Evolutionary conservation across 2,329 filamentous ascomycete species (phyloP), one percentile per base, ranked within the genome.

Genomic region (Cladorrhinum sp.): DNA sequence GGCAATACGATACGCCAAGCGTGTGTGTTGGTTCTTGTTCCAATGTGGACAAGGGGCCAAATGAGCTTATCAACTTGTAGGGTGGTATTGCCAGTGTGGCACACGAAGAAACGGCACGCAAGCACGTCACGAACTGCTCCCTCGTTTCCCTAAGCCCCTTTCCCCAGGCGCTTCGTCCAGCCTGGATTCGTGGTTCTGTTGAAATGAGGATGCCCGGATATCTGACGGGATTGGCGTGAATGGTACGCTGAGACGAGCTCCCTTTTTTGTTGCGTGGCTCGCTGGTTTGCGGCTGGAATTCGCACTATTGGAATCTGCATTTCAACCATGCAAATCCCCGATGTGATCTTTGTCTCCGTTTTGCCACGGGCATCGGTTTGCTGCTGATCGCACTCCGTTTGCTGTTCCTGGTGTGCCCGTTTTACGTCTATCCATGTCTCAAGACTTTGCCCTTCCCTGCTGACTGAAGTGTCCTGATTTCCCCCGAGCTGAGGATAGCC

Each of bases 221-320:
- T 46, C 42, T 18, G 36, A 42, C 36, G 36, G 36, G 16, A 5
- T 10, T 30, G 26, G 10, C 26, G 26, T 4, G 10, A 42, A 42
- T 42, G 36, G 36, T n/a, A 14, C 36, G 5, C 36, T 14, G 42
- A 46, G n/a, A 20, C 42, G 7, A 46, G 16, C 42, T 46, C 42
- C 42, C 42, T 46, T 24, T 51, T 28, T 26, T 10, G 6, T 10
- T 51, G 49, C 23, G 21, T 51, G 23, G 21, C 49, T 51, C 21
- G 21, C 24, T 28, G 20, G 49, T 51, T 51, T 57, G 54, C 54
- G 54, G 54, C 54, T 57, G 39, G 54, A 57, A 49, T 57, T 57
- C n/a, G 49, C 21, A 49, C 54, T 57, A 57, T 57, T 57, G 54
- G 42, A 28, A 30, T 57, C 54, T 57, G 39, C 39, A 49, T 26